Evolutionary conservation across 1,284 basidiomycete species (phyloP).

Genomic region (Sphagnurus paluster): DNA sequence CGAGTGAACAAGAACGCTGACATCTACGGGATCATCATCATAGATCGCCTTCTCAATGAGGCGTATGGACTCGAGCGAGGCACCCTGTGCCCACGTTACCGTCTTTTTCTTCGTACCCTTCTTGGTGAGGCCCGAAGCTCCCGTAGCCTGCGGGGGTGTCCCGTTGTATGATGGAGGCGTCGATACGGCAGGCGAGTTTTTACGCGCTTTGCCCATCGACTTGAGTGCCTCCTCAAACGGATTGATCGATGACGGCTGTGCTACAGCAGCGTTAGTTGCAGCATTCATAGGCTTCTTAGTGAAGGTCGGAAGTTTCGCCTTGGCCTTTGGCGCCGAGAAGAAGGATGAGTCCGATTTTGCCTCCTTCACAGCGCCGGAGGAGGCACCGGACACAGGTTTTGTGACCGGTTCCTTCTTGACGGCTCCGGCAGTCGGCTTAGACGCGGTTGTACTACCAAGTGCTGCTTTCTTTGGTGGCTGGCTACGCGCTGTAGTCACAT

Average conservation of each 20-base stretch:
- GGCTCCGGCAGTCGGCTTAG: constrained; percentile 34
- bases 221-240: constrained; percentile 81
- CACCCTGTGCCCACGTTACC: constrained; percentile 76
- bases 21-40: constrained; percentile 80
- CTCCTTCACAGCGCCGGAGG: constrained; percentile 55
- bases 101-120: constrained; percentile 67
- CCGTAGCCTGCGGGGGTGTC: constrained; percentile 30
- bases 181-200: constrained; percentile 47
- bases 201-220: constrained; percentile 62
- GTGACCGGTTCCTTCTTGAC: not conserved
- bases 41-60: constrained; percentile 81
- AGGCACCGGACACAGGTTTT: constrained; percentile 20
- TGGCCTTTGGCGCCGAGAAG: constrained; percentile 82
- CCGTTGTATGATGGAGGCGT: constrained; percentile 32
- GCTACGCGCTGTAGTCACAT: constrained; percentile 46
- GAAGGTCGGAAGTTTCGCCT: constrained; percentile 76
- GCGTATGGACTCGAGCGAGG: constrained; percentile 67
- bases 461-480: constrained; percentile 66
- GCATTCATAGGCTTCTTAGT: constrained; percentile 63
- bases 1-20: constrained; percentile 53
- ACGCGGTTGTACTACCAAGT: constrained; percentile 41
- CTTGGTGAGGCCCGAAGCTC: constrained; percentile 31
- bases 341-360: constrained; percentile 82
- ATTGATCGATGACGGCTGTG: constrained; percentile 73
- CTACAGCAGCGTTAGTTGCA: no score